phyloP scores from a whole-genome alignment of 129 eudicot genomes.

The Heracleum sosnowskyi region DNA sequence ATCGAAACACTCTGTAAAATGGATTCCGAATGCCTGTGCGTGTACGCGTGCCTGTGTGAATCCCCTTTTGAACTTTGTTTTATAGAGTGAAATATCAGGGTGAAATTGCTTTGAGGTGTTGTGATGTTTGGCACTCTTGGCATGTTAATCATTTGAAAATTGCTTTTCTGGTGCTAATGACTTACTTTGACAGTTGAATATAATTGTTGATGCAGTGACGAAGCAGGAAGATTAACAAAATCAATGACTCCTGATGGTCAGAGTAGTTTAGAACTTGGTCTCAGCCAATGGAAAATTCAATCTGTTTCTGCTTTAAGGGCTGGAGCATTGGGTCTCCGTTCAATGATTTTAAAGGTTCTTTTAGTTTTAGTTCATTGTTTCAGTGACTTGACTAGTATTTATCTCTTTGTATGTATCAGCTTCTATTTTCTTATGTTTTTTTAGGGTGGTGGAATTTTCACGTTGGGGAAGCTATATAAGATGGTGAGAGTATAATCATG shows the following conservation, averaged over 20 bases:
- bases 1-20: background rate
- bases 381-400: conserved; percentile 4
- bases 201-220: conserved; percentile 33
- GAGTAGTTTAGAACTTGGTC: conserved; percentile 56
- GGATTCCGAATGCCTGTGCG: background rate
- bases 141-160: background rate
- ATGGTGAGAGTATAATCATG: conserved; percentile 37
- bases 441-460: conserved; percentile 81
- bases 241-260: conserved; percentile 31
- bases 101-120: background rate
- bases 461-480: conserved; percentile 59
- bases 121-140: background rate
- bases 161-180: background rate
- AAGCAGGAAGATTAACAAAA: conserved; percentile 22
- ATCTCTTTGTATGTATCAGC: background rate
- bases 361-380: background rate
- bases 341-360: conserved; percentile 59
- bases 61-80: background rate
- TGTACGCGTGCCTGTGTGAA: background rate
- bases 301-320: conserved; percentile 58
- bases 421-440: conserved; percentile 16
- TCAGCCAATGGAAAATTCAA: conserved; percentile 70
- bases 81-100: background rate
- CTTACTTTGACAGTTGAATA: background rate
- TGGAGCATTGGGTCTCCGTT: conserved; percentile 58